Base-by-base conservation (phyloP, 805 yeast genomes). In the Phaffomyces antillensis region DNA sequence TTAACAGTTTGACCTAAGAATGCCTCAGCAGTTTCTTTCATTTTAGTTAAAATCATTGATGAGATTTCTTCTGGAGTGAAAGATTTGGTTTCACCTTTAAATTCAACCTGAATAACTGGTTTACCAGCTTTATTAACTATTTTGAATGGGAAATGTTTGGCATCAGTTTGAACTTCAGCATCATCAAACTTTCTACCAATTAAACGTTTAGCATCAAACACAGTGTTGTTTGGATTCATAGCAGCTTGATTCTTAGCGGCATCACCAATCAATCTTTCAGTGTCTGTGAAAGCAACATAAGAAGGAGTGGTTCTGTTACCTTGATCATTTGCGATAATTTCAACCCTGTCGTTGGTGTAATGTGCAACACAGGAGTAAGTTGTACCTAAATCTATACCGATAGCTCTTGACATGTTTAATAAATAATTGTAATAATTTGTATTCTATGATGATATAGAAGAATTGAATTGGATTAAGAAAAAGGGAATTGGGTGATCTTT, bases 161-260 rank as follows among this genome's bases (percentile, higher is more conserved):
- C 70, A 64, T 89, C 96, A 45, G 67, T 75, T 55, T 76, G 81
- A 45, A 89, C 93, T 60, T 82, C 91, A 40, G 81, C 75, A 61
- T 90, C 96, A 54, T 70, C 67, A 61, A 82, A 86, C 63, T 86
- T 78, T 73, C 82, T 81, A 57, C 95, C 95, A 64, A 90, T 90
- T 65, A 90, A 79, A 74, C 97, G 85, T 76, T 90, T 90, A 61
- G 96, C 96, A 62, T 90, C 97, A 61, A 90, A 90, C 50, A 90
- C 90, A 38, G 97, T 90, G 77, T 90, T 90, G 49, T 72, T 56
- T 43, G 97, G 97, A 73, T 91, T 91, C 82, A 90, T 86, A 54
- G 97, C 96, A 46, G 96, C 96, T 74, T 91, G 97, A 71, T 91
- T 90, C 81, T 91, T 91, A 50, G 97, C 98, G 57, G 97, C 96